Evolutionary conservation across 1,284 basidiomycete genomes (phyloP).

Genomic region (Xerocomus tenax): DNA sequence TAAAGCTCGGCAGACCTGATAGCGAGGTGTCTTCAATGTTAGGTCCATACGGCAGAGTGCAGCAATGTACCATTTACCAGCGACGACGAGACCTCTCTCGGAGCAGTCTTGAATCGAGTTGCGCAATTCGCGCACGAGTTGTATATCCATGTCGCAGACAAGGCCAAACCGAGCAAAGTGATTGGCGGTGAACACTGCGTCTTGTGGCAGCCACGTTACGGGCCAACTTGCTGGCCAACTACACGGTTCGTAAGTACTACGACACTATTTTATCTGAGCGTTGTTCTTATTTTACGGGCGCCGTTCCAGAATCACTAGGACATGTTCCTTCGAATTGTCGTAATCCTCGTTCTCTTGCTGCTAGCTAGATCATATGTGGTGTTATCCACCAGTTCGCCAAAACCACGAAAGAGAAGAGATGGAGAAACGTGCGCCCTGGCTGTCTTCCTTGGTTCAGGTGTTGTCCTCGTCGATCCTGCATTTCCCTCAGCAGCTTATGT

Average conservation of each 20-base stretch:
- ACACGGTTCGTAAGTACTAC: not conserved
- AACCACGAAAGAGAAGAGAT: slow-evolving; percentile 11
- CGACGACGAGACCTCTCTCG: slow-evolving; percentile 49
- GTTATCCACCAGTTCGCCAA: slow-evolving; percentile 11
- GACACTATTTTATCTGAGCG: not conserved
- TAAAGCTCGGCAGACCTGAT: slow-evolving; percentile 67
- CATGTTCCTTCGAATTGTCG: slow-evolving; percentile 17
- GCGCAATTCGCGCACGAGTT: slow-evolving; percentile 41
- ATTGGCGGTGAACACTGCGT: slow-evolving; percentile 1
- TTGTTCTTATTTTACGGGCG: not conserved
- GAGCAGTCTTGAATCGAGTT: slow-evolving; percentile 52
- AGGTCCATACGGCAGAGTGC: slow-evolving; percentile 8
- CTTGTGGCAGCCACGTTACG: slow-evolving; percentile 5
- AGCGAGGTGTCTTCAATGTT: slow-evolving; percentile 12
- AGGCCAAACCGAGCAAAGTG: not conserved
- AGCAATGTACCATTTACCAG: slow-evolving; percentile 62
- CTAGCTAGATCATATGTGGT: slow-evolving; percentile 18
- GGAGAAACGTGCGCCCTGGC: slow-evolving; percentile 36
- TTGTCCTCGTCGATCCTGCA: slow-evolving; percentile 7
- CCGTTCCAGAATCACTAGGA: not conserved
- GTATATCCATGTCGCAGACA: slow-evolving; percentile 23
- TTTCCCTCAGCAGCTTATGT: slow-evolving; percentile 5
- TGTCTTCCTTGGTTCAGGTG: slow-evolving; percentile 56
- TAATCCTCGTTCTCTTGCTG: slow-evolving; percentile 14
- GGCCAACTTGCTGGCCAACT: too few species aligned